A percentile compares a stretch with the other conserved stretches of the same genome.
phyloP scores from a whole-genome alignment of 768 basidiomycete genomes.

The Suillus luteus region DNA sequence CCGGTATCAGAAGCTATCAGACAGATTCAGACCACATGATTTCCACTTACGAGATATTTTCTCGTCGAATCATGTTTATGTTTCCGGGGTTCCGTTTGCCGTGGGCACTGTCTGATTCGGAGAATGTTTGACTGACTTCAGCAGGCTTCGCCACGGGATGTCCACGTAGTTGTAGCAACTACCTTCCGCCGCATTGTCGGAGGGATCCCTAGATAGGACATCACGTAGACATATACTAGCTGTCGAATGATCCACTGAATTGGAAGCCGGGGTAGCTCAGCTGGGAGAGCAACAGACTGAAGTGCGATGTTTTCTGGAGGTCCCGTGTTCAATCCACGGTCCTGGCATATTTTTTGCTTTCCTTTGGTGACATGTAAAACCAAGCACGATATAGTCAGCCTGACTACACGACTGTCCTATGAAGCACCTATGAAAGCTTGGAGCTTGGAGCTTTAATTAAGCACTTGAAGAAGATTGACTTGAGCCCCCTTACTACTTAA shows the following conservation, averaged over 20 bases:
- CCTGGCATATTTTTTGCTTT: slow-evolving; percentile 35
- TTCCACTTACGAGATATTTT: background rate
- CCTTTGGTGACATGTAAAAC: background rate
- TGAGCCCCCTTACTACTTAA: too few species aligned
- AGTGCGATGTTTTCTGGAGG: slow-evolving; percentile 38
- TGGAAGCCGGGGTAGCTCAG: slow-evolving; percentile 35
- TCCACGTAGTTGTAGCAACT: slow-evolving; percentile 2
- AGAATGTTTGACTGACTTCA: background rate
- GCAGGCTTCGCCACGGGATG: background rate
- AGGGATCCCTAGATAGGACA: background rate
- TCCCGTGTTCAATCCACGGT: slow-evolving; percentile 49
- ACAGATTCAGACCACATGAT: background rate
- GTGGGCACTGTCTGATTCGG: background rate
- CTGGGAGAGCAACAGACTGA: slow-evolving; percentile 43
- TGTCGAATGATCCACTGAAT: background rate
- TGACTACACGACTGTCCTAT: background rate
- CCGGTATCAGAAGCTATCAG: background rate
- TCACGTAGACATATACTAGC: background rate
- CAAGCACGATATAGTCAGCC: background rate
- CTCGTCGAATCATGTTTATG: background rate
- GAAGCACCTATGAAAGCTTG: background rate
- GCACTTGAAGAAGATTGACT: too few species aligned
- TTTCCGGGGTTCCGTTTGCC: background rate
- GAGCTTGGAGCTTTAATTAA: background rate
- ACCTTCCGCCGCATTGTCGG: background rate